Percentiles rank a stretch among this genome's conserved stretches.
phyloP scores from a whole-genome alignment of 2,329 filamentous ascomycete genomes.

The Plectosphaerella cucumerina region DNA sequence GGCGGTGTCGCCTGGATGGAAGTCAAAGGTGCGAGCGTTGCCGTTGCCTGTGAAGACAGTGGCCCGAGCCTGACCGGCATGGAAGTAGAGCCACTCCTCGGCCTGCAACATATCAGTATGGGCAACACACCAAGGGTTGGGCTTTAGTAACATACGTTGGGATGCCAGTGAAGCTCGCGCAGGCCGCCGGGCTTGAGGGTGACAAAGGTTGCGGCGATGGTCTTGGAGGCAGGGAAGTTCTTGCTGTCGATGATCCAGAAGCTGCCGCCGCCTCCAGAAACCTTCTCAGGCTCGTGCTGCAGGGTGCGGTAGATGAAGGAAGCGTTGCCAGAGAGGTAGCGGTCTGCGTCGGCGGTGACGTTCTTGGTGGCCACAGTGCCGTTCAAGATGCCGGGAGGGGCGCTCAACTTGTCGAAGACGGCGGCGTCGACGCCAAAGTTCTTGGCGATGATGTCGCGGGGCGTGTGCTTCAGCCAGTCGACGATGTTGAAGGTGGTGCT shows the following conservation, averaged over 20 bases:
- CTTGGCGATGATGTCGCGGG: constrained; percentile 58
- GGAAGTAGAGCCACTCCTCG: constrained; percentile 70
- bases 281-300: constrained; percentile 49
- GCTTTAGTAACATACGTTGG: constrained; percentile 43
- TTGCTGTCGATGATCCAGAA: constrained; percentile 62
- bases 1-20: constrained; percentile 62
- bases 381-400: constrained; percentile 60
- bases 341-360: constrained; percentile 37
- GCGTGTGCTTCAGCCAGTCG: constrained; percentile 66
- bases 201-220: constrained; percentile 61
- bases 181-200: constrained; percentile 59
- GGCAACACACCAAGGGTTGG: neutral
- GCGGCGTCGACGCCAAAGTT: constrained; percentile 62
- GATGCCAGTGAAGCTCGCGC: constrained; percentile 67
- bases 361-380: constrained; percentile 44
- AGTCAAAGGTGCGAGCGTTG: constrained; percentile 63
- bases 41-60: constrained; percentile 61
- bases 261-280: constrained; percentile 58
- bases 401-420: constrained; percentile 52
- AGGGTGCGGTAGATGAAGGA: constrained; percentile 60
- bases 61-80: constrained; percentile 55
- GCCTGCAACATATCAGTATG: constrained; percentile 33
- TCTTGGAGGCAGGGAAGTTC: constrained; percentile 63
- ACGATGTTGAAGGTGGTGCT: constrained; percentile 69
- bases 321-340: constrained; percentile 40